Conservation (phyloP, 75 land plant species). For the Pseudotsuga menziesii region DNA sequence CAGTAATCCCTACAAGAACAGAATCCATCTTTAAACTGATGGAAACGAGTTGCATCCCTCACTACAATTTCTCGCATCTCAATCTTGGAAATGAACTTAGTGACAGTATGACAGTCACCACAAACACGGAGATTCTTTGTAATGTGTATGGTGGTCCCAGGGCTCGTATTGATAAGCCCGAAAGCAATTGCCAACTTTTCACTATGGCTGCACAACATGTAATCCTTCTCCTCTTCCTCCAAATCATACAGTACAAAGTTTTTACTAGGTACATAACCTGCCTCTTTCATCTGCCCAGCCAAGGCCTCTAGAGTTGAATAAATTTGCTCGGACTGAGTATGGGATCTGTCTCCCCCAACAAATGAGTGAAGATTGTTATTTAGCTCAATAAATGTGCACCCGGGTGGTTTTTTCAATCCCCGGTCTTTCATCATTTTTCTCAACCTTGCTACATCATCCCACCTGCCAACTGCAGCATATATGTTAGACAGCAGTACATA, state of each 20-base stretch:
- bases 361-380: constrained; percentile 18
- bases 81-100: constrained; percentile 14
- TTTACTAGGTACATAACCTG: constrained; percentile 3
- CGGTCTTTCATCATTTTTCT: constrained; percentile 10
- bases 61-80: constrained; percentile 9
- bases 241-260: constrained; percentile 1
- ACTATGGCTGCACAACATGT: constrained; percentile 5
- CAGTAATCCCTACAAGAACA: constrained; percentile 17
- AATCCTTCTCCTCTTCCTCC: constrained; percentile 2
- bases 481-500: constrained; percentile 31
- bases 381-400: constrained; percentile 45
- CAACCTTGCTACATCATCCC: constrained; percentile 34
- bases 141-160: constrained; percentile 7
- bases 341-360: neutral
- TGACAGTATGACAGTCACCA: constrained; percentile 12
- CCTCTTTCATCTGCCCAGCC: constrained; percentile 6
- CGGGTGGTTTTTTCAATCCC: constrained; percentile 17
- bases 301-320: constrained; percentile 4
- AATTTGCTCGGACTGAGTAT: constrained; percentile 5
- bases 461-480: constrained; percentile 24
- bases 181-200: constrained; percentile 27
- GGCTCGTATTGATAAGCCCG: constrained; percentile 14
- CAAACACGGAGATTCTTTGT: constrained; percentile 18
- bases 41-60: constrained; percentile 14
- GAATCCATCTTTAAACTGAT: constrained; percentile 19